phyloP scores from a whole-genome alignment of 2,329 filamentous ascomycete species.

The Talaromyces sp. region DNA sequence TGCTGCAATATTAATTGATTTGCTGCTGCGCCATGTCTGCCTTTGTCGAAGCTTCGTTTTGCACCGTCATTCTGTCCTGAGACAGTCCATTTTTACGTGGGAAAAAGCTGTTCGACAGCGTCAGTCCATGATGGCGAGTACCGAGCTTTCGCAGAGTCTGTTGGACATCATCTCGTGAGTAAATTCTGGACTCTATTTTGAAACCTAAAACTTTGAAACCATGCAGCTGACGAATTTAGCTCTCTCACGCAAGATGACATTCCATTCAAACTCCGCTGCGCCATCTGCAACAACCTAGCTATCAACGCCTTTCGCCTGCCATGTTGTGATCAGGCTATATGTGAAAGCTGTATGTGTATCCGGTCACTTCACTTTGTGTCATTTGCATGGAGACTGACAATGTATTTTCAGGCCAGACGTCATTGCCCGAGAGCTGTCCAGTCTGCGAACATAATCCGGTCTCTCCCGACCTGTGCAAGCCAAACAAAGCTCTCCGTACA shows the following conservation, averaged over 20 bases:
- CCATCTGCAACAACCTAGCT: slow-evolving; percentile 85
- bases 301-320: slow-evolving; percentile 87
- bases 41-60: neutral
- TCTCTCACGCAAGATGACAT: slow-evolving; percentile 78
- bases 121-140: slow-evolving; percentile 33
- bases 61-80: neutral
- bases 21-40: slow-evolving; percentile 3
- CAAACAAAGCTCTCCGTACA: slow-evolving; percentile 85
- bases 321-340: slow-evolving; percentile 94
- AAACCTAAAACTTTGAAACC: neutral
- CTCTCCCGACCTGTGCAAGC: slow-evolving; percentile 78
- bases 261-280: slow-evolving; percentile 93
- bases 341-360: slow-evolving; percentile 69
- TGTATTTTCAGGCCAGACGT: slow-evolving; percentile 62
- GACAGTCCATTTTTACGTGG: neutral
- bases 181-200: neutral
- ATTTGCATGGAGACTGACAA: neutral
- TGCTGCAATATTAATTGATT: neutral
- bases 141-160: slow-evolving; percentile 39
- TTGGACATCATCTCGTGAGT: slow-evolving; percentile 44
- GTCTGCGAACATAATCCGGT: slow-evolving; percentile 91
- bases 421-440: slow-evolving; percentile 75
- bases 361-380: neutral
- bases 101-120: neutral
- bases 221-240: slow-evolving; percentile 43